phyloP scores from a whole-genome alignment of 306 rosid species.

The Styphnolobium japonicum region DNA sequence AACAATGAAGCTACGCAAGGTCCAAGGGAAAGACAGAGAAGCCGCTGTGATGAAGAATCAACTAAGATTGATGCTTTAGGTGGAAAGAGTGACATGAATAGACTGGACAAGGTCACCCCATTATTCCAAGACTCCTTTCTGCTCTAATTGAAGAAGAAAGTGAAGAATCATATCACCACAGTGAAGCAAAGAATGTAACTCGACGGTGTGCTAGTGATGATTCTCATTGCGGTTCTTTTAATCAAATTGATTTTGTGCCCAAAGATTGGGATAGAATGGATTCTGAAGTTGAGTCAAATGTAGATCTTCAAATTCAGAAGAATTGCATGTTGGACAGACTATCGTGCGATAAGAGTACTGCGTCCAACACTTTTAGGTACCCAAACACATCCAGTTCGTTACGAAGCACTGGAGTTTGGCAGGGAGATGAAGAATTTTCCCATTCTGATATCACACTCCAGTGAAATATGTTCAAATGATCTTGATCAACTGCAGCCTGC shows the following conservation, averaged over 20 bases:
- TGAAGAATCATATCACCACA: constrained; percentile 59
- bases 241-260: constrained; percentile 70
- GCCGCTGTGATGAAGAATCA: constrained; percentile 35
- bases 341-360: constrained; percentile 62
- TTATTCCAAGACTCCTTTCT: constrained; percentile 85
- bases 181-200: constrained; percentile 60
- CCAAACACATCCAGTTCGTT: constrained; percentile 55
- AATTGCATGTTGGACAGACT: constrained; percentile 63
- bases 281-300: constrained; percentile 78
- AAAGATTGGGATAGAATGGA: constrained; percentile 80
- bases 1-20: constrained; percentile 42
- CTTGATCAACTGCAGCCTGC: constrained; percentile 58
- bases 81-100: constrained; percentile 49
- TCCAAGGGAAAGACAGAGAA: constrained; percentile 51
- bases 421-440: constrained; percentile 63
- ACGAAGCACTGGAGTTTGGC: constrained; percentile 67
- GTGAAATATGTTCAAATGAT: constrained; percentile 69
- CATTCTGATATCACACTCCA: constrained; percentile 59
- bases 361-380: constrained; percentile 59
- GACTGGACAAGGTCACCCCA: constrained; percentile 57
- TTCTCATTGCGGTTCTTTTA: constrained; percentile 91
- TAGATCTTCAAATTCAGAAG: constrained; percentile 55
- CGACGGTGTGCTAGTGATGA: constrained; percentile 80
- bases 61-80: constrained; percentile 44
- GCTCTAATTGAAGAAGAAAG: constrained; percentile 78